These are phyloP conservation scores for Trichoderma pleuroti DNA, from an alignment of 2,329 filamentous ascomycete species.

Conservation along the genomic window DNA sequence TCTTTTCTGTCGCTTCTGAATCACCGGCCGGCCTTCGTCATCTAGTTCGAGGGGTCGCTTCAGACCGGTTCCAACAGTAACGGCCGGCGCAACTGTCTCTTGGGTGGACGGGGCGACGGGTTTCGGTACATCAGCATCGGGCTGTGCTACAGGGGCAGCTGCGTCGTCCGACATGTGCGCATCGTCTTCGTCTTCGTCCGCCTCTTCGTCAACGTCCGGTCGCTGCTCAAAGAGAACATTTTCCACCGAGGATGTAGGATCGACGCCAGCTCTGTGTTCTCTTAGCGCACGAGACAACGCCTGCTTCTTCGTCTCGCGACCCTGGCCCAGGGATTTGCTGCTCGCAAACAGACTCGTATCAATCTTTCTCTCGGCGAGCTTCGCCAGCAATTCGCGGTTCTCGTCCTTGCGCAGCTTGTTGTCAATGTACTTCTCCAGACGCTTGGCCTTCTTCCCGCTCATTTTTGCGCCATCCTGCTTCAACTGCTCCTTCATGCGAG, in stretches of 20 bases:
- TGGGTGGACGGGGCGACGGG: not conserved
- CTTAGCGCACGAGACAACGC: conserved; percentile 59
- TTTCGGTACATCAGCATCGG: conserved; percentile 14
- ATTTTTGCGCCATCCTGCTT: conserved; percentile 51
- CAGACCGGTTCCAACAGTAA: conserved; percentile 67
- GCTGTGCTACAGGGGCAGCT: conserved; percentile 21
- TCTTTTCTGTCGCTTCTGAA: conserved; percentile 77
- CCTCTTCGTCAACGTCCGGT: conserved; percentile 29
- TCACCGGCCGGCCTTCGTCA: conserved; percentile 72
- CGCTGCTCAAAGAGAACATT: conserved; percentile 50
- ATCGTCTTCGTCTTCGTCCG: conserved; percentile 27
- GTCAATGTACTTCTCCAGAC: conserved; percentile 70
- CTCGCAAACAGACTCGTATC: conserved; percentile 80
- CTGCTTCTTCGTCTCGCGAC: conserved; percentile 68
- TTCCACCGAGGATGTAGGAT: conserved; percentile 49
- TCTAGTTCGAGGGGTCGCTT: conserved; percentile 83
- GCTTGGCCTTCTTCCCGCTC: conserved; percentile 63
- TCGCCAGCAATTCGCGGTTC: conserved; percentile 76
- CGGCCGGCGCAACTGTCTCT: conserved; percentile 11
- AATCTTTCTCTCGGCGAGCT: conserved; percentile 72
- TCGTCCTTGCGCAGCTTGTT: conserved; percentile 94
- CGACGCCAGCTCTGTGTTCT: conserved; percentile 63
- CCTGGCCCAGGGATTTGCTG: conserved; percentile 70
- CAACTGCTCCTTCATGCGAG: conserved; percentile 52
- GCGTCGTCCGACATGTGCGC: conserved; percentile 5